Evolutionary conservation across 2,329 filamentous ascomycete genomes (phyloP), one percentile per base, ranked within the genome.

Genomic region (Davidsoniella eucalypti): DNA sequence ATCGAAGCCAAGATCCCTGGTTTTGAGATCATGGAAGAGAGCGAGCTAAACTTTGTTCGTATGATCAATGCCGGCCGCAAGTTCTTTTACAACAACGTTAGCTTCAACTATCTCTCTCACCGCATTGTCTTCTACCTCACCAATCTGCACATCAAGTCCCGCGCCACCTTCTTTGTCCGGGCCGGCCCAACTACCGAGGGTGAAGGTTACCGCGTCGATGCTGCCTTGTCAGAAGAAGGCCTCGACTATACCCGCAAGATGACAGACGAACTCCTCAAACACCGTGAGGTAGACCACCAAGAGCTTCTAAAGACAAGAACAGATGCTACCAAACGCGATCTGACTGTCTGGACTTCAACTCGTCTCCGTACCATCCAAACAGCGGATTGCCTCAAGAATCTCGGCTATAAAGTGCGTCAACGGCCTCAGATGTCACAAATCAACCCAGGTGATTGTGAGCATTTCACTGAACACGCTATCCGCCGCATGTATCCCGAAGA

Each of bases 41-140:
- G 75, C 26, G 88, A 96, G 57, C 73, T 98, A 55, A 94, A 96
- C 63, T 98, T 90, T 67, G 90, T 98, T 68, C 95, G 94, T 69
- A 95, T 98, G 90, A 94, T 96, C 63, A 98, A 98, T 58, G 92
- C 92, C 6, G 92, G 92, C 42, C 80, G 90, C 61, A 80, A 87
- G 57, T 83, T 98, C 61, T 83, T 90, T 58, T 90, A 96, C 65
- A 98, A 98, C 68, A 95, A 96, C 57, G 85, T 92, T 62, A 88
- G 83, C 61, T 96, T 98, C 64, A 90, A 88, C 58, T 98, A 98
- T 61, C 75, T 98, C 29, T 94, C 88, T 0, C 88, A 98, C 63
- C 80, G 92, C 54, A 98, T 98, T 57, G 90, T 98, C 50, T 98
- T 98, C 66, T 98, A 96, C 64, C 78, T 98, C 44, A 85, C 94